Base-by-base conservation (phyloP, 306 rosid genomes). In the Cucurbita pepo region DNA sequence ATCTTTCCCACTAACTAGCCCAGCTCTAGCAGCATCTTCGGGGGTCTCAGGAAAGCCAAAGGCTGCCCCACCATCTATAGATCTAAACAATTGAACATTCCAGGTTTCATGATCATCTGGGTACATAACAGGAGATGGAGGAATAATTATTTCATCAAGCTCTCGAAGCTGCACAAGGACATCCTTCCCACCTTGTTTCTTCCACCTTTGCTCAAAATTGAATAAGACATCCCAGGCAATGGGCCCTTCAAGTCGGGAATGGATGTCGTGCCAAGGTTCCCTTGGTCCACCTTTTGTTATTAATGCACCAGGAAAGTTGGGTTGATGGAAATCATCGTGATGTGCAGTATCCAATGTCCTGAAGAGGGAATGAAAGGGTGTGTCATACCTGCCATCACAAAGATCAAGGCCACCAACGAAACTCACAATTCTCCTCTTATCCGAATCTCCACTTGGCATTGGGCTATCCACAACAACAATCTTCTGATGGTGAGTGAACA, bases 401-500 rank as follows among this genome's bases (percentile, higher is more conserved):
- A 88, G 91, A 75, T 88, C 95, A 78, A 88, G 16, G 77, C 95
- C 95, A 62, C 95, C 95, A 72, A 88, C 91, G 53, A 88, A 88
- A 65, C 95, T 88, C 67, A 86, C 87, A 74, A 88, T 59, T 69
- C 95, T 83, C 79, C 89, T 76, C 81, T 22, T 81, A 12, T 86
- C 79, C 41, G 89, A 81, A 5, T 82, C 87, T 73, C 63, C 77
- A 64, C 72, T 53, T 8, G 95, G 95, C 82, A 86, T 3, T 47
- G 77, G 82, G 62, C 86, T 16, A 73, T 88, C 95, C 15, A 88
- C 95, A 65, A 84, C 91, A 65, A 88, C 88, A 80, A 84, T 88
- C 89, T 88, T 88, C 79, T 88, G 95, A 74, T 88, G 95, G 78
- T 88, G 95, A 72, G 95, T 88, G 82, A 88, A 88, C 95, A 88